These are phyloP conservation scores for Apiotrichum laibachii DNA, from an alignment of 1,284 basidiomycete genomes.

Conservation along the genomic window DNA sequence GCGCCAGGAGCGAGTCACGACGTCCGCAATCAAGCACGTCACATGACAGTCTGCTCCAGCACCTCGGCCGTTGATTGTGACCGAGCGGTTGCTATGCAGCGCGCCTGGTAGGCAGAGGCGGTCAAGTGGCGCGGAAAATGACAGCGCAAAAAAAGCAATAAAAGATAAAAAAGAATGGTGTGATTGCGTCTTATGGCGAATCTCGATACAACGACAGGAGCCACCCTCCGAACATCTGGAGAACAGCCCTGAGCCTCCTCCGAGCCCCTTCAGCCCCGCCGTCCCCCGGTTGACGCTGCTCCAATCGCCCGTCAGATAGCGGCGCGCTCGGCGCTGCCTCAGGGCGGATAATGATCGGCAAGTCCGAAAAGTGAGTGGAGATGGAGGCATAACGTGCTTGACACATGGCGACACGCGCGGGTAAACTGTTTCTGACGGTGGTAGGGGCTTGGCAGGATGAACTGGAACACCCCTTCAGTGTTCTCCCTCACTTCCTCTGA, in stretches of 20 bases:
- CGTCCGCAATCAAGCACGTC: too few relatives aligned
- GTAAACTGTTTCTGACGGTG: neutral
- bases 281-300: too few relatives aligned
- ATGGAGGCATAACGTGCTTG: neutral
- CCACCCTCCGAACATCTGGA: neutral
- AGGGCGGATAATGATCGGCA: neutral
- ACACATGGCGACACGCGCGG: neutral
- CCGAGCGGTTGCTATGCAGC: too few relatives aligned
- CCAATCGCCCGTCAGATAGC: neutral
- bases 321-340: neutral
- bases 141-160: neutral
- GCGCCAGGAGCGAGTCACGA: too few relatives aligned
- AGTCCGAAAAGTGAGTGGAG: neutral
- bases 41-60: too few relatives aligned
- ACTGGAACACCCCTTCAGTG: too few relatives aligned
- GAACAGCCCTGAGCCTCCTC: too few relatives aligned
- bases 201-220: neutral
- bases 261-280: too few relatives aligned
- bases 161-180: neutral
- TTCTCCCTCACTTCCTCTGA: too few relatives aligned
- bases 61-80: too few relatives aligned
- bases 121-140: neutral
- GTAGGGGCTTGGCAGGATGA: too few relatives aligned
- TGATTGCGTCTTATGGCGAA: constrained; percentile 1
- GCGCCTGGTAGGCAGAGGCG: neutral